These are phyloP conservation scores for Ampelocalamus luodianensis DNA, from an alignment of 176 grass and related monocot genomes.

Conservation along the genomic window DNA sequence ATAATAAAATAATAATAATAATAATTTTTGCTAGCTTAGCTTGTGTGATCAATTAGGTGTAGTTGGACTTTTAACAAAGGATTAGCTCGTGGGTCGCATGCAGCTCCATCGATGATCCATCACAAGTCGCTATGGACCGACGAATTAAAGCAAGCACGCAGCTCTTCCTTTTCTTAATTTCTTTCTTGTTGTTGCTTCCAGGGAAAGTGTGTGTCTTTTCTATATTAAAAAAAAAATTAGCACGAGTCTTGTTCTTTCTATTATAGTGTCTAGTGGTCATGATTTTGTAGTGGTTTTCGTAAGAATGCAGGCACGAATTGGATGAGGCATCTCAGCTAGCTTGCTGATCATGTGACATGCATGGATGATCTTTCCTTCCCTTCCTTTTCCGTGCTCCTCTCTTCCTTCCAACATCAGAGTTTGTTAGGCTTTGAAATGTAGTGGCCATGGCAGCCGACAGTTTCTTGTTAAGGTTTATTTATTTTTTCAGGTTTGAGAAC, in stretches of 20 bases:
- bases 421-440: constrained; percentile 64
- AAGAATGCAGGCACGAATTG: constrained; percentile 51
- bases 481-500: constrained; percentile 11
- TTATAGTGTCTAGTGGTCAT: not conserved
- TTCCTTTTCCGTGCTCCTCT: not conserved
- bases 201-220: constrained; percentile 12
- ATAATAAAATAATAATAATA: not conserved
- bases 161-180: not conserved
- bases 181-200: constrained; percentile 30
- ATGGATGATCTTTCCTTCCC: not conserved
- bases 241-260: not conserved
- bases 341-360: constrained; percentile 21
- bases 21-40: not conserved
- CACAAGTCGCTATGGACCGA: constrained; percentile 50
- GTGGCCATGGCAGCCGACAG: constrained; percentile 40
- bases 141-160: constrained; percentile 12
- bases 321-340: constrained; percentile 25
- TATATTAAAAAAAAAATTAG: not conserved
- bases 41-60: constrained; percentile 51
- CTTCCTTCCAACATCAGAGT: constrained; percentile 58
- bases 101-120: constrained; percentile 39
- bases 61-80: constrained; percentile 53
- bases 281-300: constrained; percentile 45
- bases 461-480: not conserved
- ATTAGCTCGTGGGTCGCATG: constrained; percentile 55